phyloP scores from a whole-genome alignment of 2,329 filamentous ascomycete species.

The Colletotrichum gigasporum region DNA sequence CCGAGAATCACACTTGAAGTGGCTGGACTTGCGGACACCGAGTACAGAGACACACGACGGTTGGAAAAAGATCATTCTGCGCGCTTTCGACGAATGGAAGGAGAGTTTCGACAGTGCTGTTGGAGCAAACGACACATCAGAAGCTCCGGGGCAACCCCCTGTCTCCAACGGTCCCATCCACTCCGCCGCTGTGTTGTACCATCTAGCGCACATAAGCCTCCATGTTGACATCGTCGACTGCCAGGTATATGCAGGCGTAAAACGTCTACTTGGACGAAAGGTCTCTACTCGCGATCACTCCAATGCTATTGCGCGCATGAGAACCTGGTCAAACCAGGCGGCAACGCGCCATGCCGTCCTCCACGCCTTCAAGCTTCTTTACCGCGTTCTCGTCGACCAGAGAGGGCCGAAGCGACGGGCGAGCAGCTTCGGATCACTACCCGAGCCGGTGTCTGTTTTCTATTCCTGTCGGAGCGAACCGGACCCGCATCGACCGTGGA shows the following conservation, averaged over 20 bases:
- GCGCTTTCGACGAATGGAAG: constrained; percentile 89
- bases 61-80: constrained; percentile 80
- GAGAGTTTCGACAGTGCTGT: constrained; percentile 81
- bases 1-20: constrained; percentile 84
- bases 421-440: constrained; percentile 27
- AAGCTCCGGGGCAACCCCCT: constrained; percentile 60
- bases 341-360: constrained; percentile 84
- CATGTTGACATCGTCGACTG: constrained; percentile 91
- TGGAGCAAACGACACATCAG: constrained; percentile 44
- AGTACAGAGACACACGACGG: constrained; percentile 72
- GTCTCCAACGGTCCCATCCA: constrained; percentile 72
- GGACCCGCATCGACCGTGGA: constrained; percentile 88
- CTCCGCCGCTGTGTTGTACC: constrained; percentile 82
- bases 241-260: constrained; percentile 86
- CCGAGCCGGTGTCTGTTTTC: constrained; percentile 49
- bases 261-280: constrained; percentile 78
- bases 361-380: constrained; percentile 84
- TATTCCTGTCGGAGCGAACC: constrained; percentile 83
- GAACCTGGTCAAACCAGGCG: constrained; percentile 78
- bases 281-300: constrained; percentile 80
- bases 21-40: constrained; percentile 73
- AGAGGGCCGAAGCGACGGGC: constrained; percentile 43
- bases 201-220: constrained; percentile 88
- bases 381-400: constrained; percentile 74
- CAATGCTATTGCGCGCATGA: constrained; percentile 79